phyloP scores from a whole-genome alignment of 1,139 yeast genomes.

The Geotrichum macrosporum region DNA sequence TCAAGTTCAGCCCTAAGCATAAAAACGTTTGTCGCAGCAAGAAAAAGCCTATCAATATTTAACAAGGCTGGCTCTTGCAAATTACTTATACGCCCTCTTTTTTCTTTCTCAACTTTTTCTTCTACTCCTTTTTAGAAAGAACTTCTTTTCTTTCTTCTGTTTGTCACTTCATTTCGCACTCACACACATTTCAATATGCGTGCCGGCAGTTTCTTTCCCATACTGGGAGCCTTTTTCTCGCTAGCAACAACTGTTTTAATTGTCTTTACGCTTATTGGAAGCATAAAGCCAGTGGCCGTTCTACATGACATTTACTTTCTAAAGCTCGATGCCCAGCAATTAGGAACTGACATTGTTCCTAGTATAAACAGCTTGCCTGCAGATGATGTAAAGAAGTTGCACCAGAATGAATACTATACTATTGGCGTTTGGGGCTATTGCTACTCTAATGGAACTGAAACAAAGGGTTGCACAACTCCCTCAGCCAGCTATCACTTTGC shows the following conservation, averaged over 20 bases:
- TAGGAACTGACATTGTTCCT: conserved; percentile 10
- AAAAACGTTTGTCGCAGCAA: too few relatives aligned
- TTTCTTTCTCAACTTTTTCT: too few relatives aligned
- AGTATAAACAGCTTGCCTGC: background rate
- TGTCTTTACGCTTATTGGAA: conserved; percentile 4
- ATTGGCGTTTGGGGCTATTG: conserved; percentile 15
- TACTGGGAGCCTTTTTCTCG: conserved; percentile 6
- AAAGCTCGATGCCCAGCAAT: background rate
- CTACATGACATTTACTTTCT: conserved; percentile 9
- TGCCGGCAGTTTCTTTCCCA: background rate
- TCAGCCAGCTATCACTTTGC: conserved; percentile 4
- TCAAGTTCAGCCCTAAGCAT: too few relatives aligned
- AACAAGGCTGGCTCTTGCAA: too few relatives aligned
- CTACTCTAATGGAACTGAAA: background rate
- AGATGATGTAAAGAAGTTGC: background rate
- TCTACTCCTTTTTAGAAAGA: too few relatives aligned
- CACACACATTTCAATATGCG: too few relatives aligned
- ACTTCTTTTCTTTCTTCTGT: too few relatives aligned
- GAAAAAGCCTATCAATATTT: too few relatives aligned
- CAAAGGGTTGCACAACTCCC: background rate
- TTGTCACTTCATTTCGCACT: too few relatives aligned
- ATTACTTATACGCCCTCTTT: too few relatives aligned
- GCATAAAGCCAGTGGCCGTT: background rate
- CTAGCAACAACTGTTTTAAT: conserved; percentile 8
- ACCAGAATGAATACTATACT: conserved; percentile 1